Percentiles rank a stretch among this genome's conserved stretches.
Evolutionary conservation across 2,329 filamentous ascomycete species (phyloP).

Genomic region (Truncatella angustata): DNA sequence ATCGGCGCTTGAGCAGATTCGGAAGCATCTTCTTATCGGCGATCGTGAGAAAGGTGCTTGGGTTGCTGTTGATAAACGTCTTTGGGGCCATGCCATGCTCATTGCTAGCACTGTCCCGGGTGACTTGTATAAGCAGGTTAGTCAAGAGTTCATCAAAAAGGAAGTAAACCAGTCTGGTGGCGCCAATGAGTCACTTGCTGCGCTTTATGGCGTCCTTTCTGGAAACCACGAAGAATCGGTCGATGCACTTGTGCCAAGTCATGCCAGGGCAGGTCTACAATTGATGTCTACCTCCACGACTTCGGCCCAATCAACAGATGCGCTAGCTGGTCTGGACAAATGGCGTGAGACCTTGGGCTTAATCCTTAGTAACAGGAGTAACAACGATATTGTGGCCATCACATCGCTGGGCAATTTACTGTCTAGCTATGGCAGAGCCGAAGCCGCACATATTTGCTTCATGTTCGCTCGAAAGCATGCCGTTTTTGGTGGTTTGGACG

Average conservation of each 20-base stretch:
- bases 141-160: conserved; percentile 92
- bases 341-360: conserved; percentile 90
- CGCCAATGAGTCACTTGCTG: conserved; percentile 83
- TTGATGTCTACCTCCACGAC: conserved; percentile 76
- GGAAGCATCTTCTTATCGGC: conserved; percentile 71
- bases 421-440: conserved; percentile 79
- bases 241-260: conserved; percentile 90
- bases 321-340: conserved; percentile 81
- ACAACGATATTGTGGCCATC: conserved; percentile 74
- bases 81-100: conserved; percentile 96
- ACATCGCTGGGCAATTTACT: conserved; percentile 79
- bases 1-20: conserved; percentile 67
- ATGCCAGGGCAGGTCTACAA: conserved; percentile 87
- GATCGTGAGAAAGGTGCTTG: conserved; percentile 90
- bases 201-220: conserved; percentile 89
- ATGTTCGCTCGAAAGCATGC: conserved; percentile 74
- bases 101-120: conserved; percentile 73
- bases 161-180: conserved; percentile 82
- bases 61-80: conserved; percentile 85
- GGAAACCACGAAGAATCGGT: conserved; percentile 93
- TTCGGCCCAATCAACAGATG: conserved; percentile 63
- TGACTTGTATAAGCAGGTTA: conserved; percentile 86
- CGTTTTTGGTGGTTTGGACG: conserved; percentile 80
- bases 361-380: conserved; percentile 83
- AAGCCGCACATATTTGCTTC: conserved; percentile 93